Evolutionary conservation across 2,329 filamentous ascomycete genomes (phyloP), one percentile per base, ranked within the genome.

Genomic region (Pseudogymnoascus pannorum): DNA sequence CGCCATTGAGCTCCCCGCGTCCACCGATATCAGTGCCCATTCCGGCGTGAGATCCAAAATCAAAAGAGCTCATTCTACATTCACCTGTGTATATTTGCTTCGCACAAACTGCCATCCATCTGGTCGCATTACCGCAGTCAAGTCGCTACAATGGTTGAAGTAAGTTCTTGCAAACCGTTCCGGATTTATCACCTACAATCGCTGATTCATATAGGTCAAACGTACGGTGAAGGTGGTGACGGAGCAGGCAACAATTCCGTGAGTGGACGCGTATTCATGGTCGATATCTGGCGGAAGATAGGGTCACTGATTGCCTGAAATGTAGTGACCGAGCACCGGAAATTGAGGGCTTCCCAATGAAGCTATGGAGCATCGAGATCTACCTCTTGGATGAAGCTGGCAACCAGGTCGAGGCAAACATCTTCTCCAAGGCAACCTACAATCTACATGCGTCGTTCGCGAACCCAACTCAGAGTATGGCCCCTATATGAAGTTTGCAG

Each of bases 391-490:
- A 96, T 67, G 89, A 95, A 69, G 85, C 90, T 65, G 92, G 92
- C 68, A 89, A 94, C 68, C 87, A 95, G 75, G 82, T 91, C 59
- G 83, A 89, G 6, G 92, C 93, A 60, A 90, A 79, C 67, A 84
- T 92, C 75, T 97, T 97, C 78, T 90, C 91, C 72, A 96, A 96
- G 78, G 93, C 89, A 42, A 87, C 87, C 61, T 99, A 97, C 79
- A 89, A 91, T 71, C 83, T 99, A 29, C 94, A 99, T 75, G 93
- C 94, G 33, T 94, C 91, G 58, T 99, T 99, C 75, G 89, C 87
- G 60, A 89, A 92, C 69, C 88, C 90, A 14, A 84, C 83, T 59
- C 93, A 97, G 77, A 87, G 92, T 96, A 81, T 68, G 88, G 26
- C 26, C n/a, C 48, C 33, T 20, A 31, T 26, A 33, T 20, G n/a